phyloP scores from a whole-genome alignment of 106 monocot genomes.

The Triglochin maritima region DNA sequence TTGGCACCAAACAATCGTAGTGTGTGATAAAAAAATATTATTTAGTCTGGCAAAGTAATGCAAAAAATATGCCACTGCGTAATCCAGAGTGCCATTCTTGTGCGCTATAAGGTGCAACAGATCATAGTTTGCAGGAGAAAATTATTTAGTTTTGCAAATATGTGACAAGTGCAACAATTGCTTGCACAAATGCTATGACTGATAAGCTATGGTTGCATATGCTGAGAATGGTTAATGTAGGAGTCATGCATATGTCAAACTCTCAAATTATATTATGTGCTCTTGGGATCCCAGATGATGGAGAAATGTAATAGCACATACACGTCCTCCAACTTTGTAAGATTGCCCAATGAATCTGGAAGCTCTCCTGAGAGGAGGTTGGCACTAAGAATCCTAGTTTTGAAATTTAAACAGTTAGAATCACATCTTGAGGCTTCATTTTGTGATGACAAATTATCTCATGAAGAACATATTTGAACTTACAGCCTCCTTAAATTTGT shows the following conservation, averaged over 20 bases:
- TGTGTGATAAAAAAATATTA: no score
- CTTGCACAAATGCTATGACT: background rate
- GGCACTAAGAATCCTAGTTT: constrained; percentile 5
- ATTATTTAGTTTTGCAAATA: background rate
- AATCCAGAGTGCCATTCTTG: no score
- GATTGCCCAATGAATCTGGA: constrained; percentile 20
- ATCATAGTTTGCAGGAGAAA: background rate
- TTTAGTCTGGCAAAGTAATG: no score
- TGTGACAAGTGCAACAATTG: background rate
- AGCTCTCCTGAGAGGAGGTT: constrained; percentile 27
- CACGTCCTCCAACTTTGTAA: constrained; percentile 24
- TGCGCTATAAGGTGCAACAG: no score
- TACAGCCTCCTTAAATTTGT: constrained; percentile 11
- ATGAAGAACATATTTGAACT: background rate
- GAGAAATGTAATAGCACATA: constrained; percentile 2
- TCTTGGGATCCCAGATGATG: background rate
- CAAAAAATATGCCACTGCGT: no score
- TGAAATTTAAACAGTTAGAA: background rate
- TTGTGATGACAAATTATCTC: background rate
- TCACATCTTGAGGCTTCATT: no score
- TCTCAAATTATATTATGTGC: background rate
- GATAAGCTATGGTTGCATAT: background rate
- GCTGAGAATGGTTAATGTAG: background rate
- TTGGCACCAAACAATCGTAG: no score
- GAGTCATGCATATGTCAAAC: background rate